Evolutionary conservation across 2,329 filamentous ascomycete genomes (phyloP).

Genomic region (Calcarisporium arbuscula): DNA sequence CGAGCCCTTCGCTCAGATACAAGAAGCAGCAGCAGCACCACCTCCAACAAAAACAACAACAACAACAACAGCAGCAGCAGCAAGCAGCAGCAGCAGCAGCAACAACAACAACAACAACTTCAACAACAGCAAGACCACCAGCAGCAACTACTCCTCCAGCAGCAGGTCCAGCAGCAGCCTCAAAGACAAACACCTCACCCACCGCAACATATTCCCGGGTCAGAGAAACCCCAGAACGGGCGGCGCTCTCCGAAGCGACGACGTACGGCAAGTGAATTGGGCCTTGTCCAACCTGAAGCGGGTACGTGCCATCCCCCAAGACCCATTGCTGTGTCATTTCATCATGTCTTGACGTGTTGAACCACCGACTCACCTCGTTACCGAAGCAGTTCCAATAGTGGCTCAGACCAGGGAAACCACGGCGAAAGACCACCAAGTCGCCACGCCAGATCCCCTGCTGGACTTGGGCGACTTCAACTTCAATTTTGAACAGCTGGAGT

Average conservation of each 20-base stretch:
- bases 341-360: too few species aligned
- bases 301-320: conserved; percentile 28
- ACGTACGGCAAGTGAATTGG: conserved; percentile 26
- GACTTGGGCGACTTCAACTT: conserved; percentile 28
- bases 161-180: conserved; percentile 6
- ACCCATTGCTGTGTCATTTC: too few species aligned
- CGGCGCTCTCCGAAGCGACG: conserved; percentile 31
- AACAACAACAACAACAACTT: conserved; percentile 7
- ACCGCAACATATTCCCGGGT: conserved; percentile 5
- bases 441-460: conserved; percentile 22
- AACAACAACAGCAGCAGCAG: conserved; percentile 12
- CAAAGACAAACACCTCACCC: conserved; percentile 5
- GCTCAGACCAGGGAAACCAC: conserved; percentile 16
- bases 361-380: conserved; percentile 18
- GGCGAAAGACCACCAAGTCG: conserved; percentile 18
- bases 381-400: conserved; percentile 21
- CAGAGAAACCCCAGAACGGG: conserved; percentile 12
- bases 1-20: conserved; percentile 34
- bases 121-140: conserved; percentile 12
- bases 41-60: conserved; percentile 12
- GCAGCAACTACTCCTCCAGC: conserved; percentile 11
- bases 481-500: conserved; percentile 25
- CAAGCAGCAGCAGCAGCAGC: too few species aligned
- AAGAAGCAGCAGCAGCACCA: conserved; percentile 27
- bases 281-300: conserved; percentile 26